phyloP scores from a whole-genome alignment of 805 yeast genomes.

The Maudiozyma turicensis region DNA sequence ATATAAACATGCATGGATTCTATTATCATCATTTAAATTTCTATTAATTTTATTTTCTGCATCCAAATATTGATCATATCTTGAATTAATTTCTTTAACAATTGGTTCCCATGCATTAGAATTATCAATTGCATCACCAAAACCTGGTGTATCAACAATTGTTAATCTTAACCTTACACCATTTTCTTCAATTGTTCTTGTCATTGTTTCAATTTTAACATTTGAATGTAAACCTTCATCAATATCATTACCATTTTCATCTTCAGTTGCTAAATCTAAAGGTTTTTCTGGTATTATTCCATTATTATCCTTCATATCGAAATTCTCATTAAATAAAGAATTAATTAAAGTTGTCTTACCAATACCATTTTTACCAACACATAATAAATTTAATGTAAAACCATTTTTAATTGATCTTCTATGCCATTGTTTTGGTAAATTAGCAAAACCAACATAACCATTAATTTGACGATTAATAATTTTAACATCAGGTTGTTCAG shows the following conservation, averaged over 20 bases:
- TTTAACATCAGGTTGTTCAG: constrained; percentile 37
- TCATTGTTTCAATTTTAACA: constrained; percentile 50
- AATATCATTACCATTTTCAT: constrained; percentile 9
- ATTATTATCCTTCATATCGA: constrained; percentile 16
- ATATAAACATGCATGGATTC: constrained; percentile 88
- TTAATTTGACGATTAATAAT: constrained; percentile 74
- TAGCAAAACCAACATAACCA: constrained; percentile 94
- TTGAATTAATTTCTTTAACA: constrained; percentile 73
- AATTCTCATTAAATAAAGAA: constrained; percentile 69
- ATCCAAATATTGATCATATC: constrained; percentile 85
- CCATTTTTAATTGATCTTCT: constrained; percentile 86
- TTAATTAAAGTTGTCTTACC: constrained; percentile 90
- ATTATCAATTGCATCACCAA: constrained; percentile 83
- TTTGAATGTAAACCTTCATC: constrained; percentile 5
- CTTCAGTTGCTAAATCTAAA: background rate
- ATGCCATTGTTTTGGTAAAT: constrained; percentile 98
- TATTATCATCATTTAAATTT: constrained; percentile 49
- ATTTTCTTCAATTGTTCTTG: constrained; percentile 80
- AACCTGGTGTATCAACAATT: constrained; percentile 86
- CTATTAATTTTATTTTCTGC: constrained; percentile 78
- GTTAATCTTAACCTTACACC: constrained; percentile 81
- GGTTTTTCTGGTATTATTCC: background rate
- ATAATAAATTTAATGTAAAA: constrained; percentile 77
- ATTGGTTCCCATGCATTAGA: constrained; percentile 81
- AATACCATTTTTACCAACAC: constrained; percentile 84